These are phyloP conservation scores for Dictyophora rubrovolvata DNA, from an alignment of 768 basidiomycete species.

Conservation along the genomic window DNA sequence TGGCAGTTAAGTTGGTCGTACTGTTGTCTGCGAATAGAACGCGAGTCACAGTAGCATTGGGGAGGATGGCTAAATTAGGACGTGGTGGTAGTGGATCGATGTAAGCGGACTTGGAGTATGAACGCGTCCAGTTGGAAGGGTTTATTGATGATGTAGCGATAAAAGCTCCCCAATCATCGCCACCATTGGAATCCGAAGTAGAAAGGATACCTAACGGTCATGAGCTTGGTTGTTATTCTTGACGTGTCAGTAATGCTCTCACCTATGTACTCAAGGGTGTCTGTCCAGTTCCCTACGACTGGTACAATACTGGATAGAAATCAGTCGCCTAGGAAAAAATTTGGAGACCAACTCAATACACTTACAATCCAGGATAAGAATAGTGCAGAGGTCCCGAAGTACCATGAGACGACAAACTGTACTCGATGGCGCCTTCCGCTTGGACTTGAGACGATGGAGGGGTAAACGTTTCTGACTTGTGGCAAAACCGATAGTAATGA, in stretches of 20 bases:
- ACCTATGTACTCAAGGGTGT: conserved; percentile 33
- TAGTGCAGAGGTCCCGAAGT: conserved; percentile 39
- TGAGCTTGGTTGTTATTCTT: not conserved
- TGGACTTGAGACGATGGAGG: conserved; percentile 35
- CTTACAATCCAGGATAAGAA: conserved; percentile 45
- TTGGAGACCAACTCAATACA: conserved; percentile 10
- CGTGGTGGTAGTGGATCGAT: conserved; percentile 56
- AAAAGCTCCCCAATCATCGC: conserved; percentile 39
- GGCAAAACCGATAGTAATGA: too few relatives aligned
- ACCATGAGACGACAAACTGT: conserved; percentile 38
- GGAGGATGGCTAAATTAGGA: conserved; percentile 52
- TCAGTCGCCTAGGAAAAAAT: not conserved
- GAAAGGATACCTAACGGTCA: conserved; percentile 24
- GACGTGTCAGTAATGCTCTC: not conserved
- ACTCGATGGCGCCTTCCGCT: conserved; percentile 33
- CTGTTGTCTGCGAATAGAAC: conserved; percentile 30
- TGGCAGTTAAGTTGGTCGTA: conserved; percentile 27
- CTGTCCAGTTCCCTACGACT: conserved; percentile 46
- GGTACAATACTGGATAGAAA: conserved; percentile 32
- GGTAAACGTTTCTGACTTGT: conserved; percentile 40
- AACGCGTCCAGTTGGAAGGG: conserved; percentile 51
- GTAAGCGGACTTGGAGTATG: conserved; percentile 54
- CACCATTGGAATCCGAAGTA: conserved; percentile 34
- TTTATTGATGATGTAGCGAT: conserved; percentile 53
- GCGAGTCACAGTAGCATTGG: conserved; percentile 49